These are phyloP conservation scores for Alternaria sp. DNA, from an alignment of 2,329 filamentous ascomycete genomes.

Conservation along the genomic window DNA sequence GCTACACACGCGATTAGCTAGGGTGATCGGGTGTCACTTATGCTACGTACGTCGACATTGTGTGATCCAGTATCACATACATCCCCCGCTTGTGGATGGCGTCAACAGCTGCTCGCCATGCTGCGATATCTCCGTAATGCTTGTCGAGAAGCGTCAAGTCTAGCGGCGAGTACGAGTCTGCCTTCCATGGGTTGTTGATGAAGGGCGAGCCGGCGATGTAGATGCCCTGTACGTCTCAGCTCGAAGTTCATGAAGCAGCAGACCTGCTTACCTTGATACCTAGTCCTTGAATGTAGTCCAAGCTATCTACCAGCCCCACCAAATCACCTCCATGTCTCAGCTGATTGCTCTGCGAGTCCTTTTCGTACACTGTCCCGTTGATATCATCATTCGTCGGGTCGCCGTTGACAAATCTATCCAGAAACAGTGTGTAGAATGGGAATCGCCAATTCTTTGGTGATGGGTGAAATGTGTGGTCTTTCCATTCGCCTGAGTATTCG, in stretches of 20 bases:
- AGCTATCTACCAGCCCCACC: background rate
- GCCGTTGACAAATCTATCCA: constrained; percentile 70
- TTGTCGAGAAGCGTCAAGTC: constrained; percentile 69
- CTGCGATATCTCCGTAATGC: constrained; percentile 65
- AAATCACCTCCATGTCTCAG: constrained; percentile 47
- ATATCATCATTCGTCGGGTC: constrained; percentile 69
- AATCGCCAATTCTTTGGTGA: constrained; percentile 70
- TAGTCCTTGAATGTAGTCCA: background rate
- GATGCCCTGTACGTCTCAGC: constrained; percentile 66
- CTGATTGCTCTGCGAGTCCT: constrained; percentile 66
- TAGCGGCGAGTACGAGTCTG: constrained; percentile 64
- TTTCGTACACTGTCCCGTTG: constrained; percentile 66
- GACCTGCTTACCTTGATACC: background rate
- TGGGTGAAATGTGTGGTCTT: constrained; percentile 58
- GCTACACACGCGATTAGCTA: background rate
- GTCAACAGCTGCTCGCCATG: constrained; percentile 63
- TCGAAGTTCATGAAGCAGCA: background rate
- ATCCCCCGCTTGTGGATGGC: constrained; percentile 68
- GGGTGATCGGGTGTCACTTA: background rate
- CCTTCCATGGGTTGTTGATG: constrained; percentile 69
- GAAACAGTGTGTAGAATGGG: constrained; percentile 69
- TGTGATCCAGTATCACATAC: constrained; percentile 72
- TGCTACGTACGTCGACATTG: constrained; percentile 59
- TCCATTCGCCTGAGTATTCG: constrained; percentile 65
- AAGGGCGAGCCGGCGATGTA: constrained; percentile 69